These are phyloP conservation scores for Eucalyptus regnans DNA, from an alignment of 345 rosid genomes.

Conservation along the genomic window DNA sequence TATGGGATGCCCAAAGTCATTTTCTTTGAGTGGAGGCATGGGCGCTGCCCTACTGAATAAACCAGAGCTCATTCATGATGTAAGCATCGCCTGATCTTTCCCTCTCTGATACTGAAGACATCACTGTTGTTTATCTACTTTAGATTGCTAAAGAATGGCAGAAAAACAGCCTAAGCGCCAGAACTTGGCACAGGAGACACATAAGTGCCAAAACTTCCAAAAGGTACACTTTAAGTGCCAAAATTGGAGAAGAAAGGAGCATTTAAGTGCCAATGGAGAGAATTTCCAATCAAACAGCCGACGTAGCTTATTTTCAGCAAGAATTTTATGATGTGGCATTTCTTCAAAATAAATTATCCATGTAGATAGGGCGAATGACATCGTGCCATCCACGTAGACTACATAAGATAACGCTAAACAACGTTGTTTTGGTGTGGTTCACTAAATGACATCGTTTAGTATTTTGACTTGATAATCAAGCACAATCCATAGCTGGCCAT, in stretches of 20 bases:
- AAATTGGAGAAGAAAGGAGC: too few species aligned
- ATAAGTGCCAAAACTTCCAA: too few species aligned
- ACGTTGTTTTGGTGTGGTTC: too few species aligned
- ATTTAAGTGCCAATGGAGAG: too few species aligned
- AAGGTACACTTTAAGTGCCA: too few species aligned
- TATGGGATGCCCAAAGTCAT: constrained; percentile 95
- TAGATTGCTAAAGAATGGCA: not conserved
- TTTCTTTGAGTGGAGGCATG: constrained; percentile 95
- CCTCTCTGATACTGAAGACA: not conserved
- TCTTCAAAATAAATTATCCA: too few species aligned
- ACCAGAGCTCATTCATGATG: constrained; percentile 86
- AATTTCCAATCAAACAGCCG: rapidly evolving
- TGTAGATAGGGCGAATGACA: rapidly evolving
- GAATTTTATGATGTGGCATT: too few species aligned
- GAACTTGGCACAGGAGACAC: too few species aligned
- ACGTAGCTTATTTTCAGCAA: rapidly evolving
- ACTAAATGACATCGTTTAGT: rapidly evolving
- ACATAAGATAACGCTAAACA: rapidly evolving
- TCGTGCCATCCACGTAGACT: too few species aligned
- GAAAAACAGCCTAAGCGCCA: too few species aligned
- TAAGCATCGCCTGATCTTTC: constrained; percentile 2
- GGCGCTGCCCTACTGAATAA: constrained; percentile 85
- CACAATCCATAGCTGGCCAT: too few species aligned
- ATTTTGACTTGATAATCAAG: too few species aligned
- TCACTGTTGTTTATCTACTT: not conserved